Base-by-base conservation (phyloP, 2,329 filamentous ascomycete species). In the Colletotrichum sp. region DNA sequence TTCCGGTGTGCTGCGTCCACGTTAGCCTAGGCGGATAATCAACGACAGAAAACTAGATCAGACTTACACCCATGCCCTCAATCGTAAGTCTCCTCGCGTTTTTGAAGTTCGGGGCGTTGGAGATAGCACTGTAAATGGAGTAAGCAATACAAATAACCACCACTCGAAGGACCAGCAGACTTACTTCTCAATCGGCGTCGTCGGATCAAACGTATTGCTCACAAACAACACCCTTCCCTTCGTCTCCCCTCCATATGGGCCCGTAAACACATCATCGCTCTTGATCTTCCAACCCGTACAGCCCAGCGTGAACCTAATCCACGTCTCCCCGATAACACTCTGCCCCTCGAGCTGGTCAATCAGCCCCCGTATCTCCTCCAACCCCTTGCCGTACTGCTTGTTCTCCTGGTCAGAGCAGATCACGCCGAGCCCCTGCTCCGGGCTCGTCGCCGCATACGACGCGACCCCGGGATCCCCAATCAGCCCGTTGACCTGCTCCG, bases 101-200 rank as follows among this genome's bases (percentile, higher is more conserved):
- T 7, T 7, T 26, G n/a, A 69, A 72, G 36, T 52, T 69, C 9
- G 39, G 71, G 7, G 55, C 55, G 10, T 69, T 69, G 4, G 21
- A 30, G 4, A 69, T 32, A 9, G 65, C 55, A 34, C 71, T 73
- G 2, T 1, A 18, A 13, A 1, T 10, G 32, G 34, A 5, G 6
- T 60, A 5, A 69, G 34, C 13, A 62, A 55, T 9, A 4, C 8
- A 8, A 3, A 26, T n/a, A 7, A 3, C 3, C n/a, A 24, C 4
- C 7, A 34, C 34, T 12, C 8, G 12, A 10, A 7, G 1, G 10
- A 12, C 21, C 13, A 21, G 32, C 6, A 49, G 32, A 73, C 21
- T 32, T 26, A 73, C 71, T 69, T 73, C 32, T 73, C 71, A 10
- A 73, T 70, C 0, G 65, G 71, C 3, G 71, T 73, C 8, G 71